These are phyloP conservation scores for Rosa rugosa DNA, from an alignment of 306 rosid species.

Conservation along the genomic window DNA sequence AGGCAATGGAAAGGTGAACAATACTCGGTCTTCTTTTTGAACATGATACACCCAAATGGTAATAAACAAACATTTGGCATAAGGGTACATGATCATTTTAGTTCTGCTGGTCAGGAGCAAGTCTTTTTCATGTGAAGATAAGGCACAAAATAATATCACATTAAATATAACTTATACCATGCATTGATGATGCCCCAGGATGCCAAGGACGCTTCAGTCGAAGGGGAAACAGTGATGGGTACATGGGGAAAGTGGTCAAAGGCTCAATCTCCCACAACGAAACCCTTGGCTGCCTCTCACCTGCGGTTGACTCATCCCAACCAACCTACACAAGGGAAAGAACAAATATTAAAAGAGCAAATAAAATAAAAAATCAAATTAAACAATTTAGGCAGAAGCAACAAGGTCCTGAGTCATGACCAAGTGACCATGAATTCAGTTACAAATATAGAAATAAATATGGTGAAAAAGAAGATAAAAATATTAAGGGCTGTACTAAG, in stretches of 20 bases:
- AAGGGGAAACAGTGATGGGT: conserved; percentile 84
- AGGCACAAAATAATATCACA: neutral
- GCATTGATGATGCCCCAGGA: conserved; percentile 72
- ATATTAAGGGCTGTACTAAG: neutral
- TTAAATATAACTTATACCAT: conserved; percentile 43
- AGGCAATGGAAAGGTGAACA: neutral
- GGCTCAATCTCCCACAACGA: conserved; percentile 96
- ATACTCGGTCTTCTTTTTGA: neutral
- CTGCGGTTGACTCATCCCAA: conserved; percentile 92
- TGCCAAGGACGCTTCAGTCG: conserved; percentile 86
- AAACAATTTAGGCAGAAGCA: neutral
- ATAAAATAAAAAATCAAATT: too few species aligned
- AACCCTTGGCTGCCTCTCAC: conserved; percentile 84
- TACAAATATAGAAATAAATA: neutral
- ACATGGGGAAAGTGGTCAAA: conserved; percentile 86
- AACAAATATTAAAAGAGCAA: neutral
- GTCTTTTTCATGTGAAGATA: neutral
- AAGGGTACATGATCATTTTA: neutral
- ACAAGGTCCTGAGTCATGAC: neutral
- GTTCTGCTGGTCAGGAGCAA: neutral
- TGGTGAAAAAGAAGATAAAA: neutral
- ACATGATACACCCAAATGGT: neutral
- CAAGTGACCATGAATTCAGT: neutral
- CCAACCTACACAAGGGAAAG: conserved; percentile 51
- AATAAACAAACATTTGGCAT: neutral